These are phyloP conservation scores for Lactarius tabidus DNA, from an alignment of 768 basidiomycete genomes.

Conservation along the genomic window DNA sequence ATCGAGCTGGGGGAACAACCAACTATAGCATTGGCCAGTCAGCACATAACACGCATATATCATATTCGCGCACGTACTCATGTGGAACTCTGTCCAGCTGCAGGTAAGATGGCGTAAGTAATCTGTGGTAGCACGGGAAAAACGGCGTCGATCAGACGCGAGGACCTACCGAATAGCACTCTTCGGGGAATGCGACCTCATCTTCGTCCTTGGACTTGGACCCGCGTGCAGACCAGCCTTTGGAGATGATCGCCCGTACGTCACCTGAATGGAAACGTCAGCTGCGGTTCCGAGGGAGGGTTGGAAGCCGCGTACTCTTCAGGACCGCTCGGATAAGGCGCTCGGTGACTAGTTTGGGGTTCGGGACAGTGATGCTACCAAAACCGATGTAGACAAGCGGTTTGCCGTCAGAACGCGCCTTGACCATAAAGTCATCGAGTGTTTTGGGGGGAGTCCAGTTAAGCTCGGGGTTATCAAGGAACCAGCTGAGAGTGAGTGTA, in stretches of 20 bases:
- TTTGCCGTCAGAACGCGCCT: slow-evolving; percentile 51
- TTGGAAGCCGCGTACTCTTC: slow-evolving; percentile 42
- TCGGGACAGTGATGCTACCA: slow-evolving; percentile 63
- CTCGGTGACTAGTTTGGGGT: slow-evolving; percentile 50
- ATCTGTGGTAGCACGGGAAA: not conserved
- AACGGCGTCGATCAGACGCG: not conserved
- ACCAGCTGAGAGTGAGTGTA: slow-evolving; percentile 46
- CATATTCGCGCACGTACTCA: slow-evolving; percentile 35
- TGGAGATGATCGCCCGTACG: slow-evolving; percentile 63
- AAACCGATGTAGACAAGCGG: slow-evolving; percentile 70
- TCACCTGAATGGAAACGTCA: slow-evolving; percentile 38
- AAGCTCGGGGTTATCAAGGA: slow-evolving; percentile 57
- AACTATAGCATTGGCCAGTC: slow-evolving; percentile 33
- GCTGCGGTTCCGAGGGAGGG: not conserved
- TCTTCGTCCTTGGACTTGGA: slow-evolving; percentile 37
- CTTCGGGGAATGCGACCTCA: slow-evolving; percentile 45
- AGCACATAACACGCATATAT: not conserved
- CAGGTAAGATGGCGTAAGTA: slow-evolving; percentile 19
- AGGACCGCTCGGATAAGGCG: slow-evolving; percentile 57
- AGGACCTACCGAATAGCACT: slow-evolving; percentile 42
- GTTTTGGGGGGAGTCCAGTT: slow-evolving; percentile 51
- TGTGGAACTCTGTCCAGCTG: slow-evolving; percentile 64
- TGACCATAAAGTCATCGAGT: slow-evolving; percentile 51
- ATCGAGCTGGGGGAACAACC: slow-evolving; percentile 57
- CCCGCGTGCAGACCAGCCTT: slow-evolving; percentile 64